Evolutionary conservation across 768 basidiomycete genomes (phyloP).

Genomic region (Termitomyces heimii): DNA sequence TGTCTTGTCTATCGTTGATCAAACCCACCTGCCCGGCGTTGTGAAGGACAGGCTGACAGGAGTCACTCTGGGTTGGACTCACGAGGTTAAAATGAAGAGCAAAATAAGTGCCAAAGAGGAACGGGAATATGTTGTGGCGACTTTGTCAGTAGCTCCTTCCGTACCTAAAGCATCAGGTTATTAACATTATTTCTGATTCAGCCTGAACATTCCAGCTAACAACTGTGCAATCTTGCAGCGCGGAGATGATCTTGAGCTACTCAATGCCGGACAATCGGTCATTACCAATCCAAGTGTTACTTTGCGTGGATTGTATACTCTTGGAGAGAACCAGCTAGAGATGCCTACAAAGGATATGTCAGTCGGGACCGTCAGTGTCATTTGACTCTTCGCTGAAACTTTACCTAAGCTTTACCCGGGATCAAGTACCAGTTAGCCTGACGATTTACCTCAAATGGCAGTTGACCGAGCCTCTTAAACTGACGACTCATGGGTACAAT

Average conservation of each 20-base stretch:
- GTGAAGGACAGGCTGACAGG: constrained; percentile 61
- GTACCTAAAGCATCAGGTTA: background rate
- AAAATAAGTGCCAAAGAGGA: constrained; percentile 33
- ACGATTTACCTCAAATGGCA: constrained; percentile 83
- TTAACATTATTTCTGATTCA: constrained; percentile 18
- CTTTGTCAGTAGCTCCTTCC: constrained; percentile 45
- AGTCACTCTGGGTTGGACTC: constrained; percentile 60
- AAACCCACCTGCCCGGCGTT: constrained; percentile 63
- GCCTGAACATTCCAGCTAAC: constrained; percentile 78
- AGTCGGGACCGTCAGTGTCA: constrained; percentile 16
- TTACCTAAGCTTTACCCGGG: constrained; percentile 62
- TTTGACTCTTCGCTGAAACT: background rate
- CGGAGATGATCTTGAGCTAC: constrained; percentile 72
- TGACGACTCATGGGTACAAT: constrained; percentile 79
- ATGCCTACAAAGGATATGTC: constrained; percentile 88
- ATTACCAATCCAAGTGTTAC: constrained; percentile 84
- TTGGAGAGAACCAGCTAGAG: constrained; percentile 80
- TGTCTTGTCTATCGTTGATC: constrained; percentile 79
- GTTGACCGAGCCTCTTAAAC: constrained; percentile 45
- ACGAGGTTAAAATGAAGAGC: constrained; percentile 77
- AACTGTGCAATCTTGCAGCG: constrained; percentile 84
- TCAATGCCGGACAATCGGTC: constrained; percentile 79
- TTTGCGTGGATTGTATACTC: constrained; percentile 70
- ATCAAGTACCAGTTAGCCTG: constrained; percentile 81
- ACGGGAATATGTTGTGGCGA: constrained; percentile 71